Conservation (phyloP, 331 rosid species). For the Saraca asoca region DNA sequence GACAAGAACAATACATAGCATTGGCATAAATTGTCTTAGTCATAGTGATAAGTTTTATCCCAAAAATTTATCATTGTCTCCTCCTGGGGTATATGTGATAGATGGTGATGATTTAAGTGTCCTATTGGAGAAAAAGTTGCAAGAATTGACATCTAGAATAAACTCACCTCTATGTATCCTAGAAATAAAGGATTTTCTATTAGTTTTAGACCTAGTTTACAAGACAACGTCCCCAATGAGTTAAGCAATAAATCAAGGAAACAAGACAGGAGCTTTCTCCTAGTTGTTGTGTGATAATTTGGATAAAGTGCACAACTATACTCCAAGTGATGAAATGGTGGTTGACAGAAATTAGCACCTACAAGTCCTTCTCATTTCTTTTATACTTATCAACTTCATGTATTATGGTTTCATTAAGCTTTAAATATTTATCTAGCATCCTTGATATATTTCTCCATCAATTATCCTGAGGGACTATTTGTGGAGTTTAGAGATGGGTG, state of each 20-base stretch:
- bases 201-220: constrained; percentile 43
- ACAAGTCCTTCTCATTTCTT: constrained; percentile 52
- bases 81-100: constrained; percentile 38
- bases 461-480: background rate
- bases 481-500: background rate
- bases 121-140: constrained; percentile 64
- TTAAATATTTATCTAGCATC: constrained; percentile 19
- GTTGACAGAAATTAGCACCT: constrained; percentile 40
- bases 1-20: too few species aligned
- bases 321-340: constrained; percentile 45
- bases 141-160: constrained; percentile 51
- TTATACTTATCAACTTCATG: too few species aligned
- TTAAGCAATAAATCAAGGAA: constrained; percentile 38
- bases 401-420: constrained; percentile 15
- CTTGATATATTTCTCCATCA: constrained; percentile 20
- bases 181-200: constrained; percentile 47
- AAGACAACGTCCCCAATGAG: constrained; percentile 38
- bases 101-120: constrained; percentile 55
- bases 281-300: constrained; percentile 40
- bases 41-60: constrained; percentile 32
- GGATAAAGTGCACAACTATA: constrained; percentile 21
- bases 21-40: constrained; percentile 37
- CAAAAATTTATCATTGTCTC: constrained; percentile 32
- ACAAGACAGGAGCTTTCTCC: constrained; percentile 34
- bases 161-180: constrained; percentile 44